Evolutionary conservation across 257 asterid species (phyloP).

Genomic region (Jacaranda mimosifolia): DNA sequence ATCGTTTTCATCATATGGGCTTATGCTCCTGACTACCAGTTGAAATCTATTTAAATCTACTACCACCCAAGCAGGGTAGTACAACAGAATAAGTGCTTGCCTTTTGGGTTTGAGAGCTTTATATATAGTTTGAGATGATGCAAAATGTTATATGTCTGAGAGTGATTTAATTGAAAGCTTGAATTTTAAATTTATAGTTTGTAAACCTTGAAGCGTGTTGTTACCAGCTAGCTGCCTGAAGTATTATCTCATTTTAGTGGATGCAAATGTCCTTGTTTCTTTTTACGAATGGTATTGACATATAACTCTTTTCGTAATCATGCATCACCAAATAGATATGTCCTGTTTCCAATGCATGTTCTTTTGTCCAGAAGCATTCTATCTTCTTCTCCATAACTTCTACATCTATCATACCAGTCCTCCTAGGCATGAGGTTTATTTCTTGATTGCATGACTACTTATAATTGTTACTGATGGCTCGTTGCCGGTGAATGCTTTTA

Average conservation of each 20-base stretch:
- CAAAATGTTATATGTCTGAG: not conserved
- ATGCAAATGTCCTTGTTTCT: slow-evolving; percentile 15
- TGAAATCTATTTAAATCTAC: too few relatives aligned
- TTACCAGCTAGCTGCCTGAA: slow-evolving; percentile 1
- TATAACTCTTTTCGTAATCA: slow-evolving; percentile 32
- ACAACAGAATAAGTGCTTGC: too few relatives aligned
- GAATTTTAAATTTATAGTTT: not conserved
- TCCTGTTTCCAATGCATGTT: slow-evolving; percentile 59
- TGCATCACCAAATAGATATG: slow-evolving; percentile 42
- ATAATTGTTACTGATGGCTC: not conserved
- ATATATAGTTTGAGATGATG: slow-evolving; percentile 11
- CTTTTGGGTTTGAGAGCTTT: too few relatives aligned
- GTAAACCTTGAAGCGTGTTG: slow-evolving; percentile 1
- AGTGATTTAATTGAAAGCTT: not conserved
- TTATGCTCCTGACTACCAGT: too few relatives aligned
- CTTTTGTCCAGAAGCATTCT: slow-evolving; percentile 55
- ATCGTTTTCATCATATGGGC: too few relatives aligned
- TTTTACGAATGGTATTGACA: slow-evolving; percentile 5
- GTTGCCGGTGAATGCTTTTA: not conserved
- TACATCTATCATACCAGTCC: slow-evolving; percentile 56
- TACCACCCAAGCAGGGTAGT: too few relatives aligned
- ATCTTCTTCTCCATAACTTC: slow-evolving; percentile 59
- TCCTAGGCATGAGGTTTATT: slow-evolving; percentile 62
- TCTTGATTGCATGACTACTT: slow-evolving; percentile 16
- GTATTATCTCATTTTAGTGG: slow-evolving; percentile 21